phyloP scores from a whole-genome alignment of 2,329 filamentous ascomycete genomes.

The Rutstroemia sp. region DNA sequence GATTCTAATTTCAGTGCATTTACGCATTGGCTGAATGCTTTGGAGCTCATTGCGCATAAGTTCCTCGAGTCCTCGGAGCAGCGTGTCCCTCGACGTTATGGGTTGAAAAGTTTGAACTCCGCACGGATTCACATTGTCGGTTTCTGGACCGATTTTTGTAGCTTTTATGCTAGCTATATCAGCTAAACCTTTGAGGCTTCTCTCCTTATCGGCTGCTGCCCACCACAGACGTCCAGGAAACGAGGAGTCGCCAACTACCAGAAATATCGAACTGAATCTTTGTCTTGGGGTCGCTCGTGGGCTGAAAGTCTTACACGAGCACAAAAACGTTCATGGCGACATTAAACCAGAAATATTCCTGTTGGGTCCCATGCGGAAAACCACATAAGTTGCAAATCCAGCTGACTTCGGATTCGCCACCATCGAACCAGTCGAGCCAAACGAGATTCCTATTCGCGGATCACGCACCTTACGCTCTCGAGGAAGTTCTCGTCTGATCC shows the following conservation, averaged over 20 bases:
- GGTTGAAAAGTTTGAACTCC: too few species aligned
- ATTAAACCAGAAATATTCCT: slow-evolving; percentile 1
- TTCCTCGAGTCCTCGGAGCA: not conserved
- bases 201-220: slow-evolving; percentile 19
- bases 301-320: not conserved
- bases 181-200: slow-evolving; percentile 1
- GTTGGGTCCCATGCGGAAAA: not conserved
- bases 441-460: not conserved
- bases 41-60: not conserved
- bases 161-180: not conserved
- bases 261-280: not conserved
- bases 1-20: slow-evolving; percentile 6
- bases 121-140: not conserved
- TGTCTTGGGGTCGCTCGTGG: not conserved
- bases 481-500: not conserved
- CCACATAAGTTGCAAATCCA: not conserved
- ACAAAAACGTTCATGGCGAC: not conserved
- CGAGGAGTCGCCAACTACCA: not conserved
- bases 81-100: not conserved
- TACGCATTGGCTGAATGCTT: not conserved
- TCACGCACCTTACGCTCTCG: not conserved
- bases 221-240: slow-evolving; percentile 17
- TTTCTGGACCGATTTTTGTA: not conserved
- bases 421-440: not conserved
- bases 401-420: slow-evolving; percentile 4